Evolutionary conservation across 2,329 filamentous ascomycete genomes (phyloP).

Genomic region (Neopestalotiopsis clavispora): DNA sequence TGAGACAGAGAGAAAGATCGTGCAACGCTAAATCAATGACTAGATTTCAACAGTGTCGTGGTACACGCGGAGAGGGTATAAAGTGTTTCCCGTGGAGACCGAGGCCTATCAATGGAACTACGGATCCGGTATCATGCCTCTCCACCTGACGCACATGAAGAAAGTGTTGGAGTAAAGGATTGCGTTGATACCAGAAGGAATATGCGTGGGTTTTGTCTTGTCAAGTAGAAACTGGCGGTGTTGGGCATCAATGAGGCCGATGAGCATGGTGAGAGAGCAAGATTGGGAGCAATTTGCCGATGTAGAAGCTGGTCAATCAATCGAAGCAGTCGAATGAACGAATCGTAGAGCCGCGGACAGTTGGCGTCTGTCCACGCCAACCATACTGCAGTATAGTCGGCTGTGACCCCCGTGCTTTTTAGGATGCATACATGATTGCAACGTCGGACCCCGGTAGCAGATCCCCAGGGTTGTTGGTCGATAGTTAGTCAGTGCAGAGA

Average conservation of each 20-base stretch:
- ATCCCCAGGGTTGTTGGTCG: neutral
- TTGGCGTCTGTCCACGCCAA: neutral
- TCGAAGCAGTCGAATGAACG: neutral
- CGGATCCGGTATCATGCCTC: neutral
- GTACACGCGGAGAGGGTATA: slow-evolving; percentile 32
- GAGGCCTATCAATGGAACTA: slow-evolving; percentile 6
- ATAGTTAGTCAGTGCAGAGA: neutral
- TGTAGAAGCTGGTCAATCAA: neutral
- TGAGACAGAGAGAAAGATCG: slow-evolving; percentile 13
- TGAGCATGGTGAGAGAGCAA: neutral
- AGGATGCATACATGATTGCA: neutral
- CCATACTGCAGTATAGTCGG: slow-evolving; percentile 5
- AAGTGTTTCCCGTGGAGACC: slow-evolving; percentile 23
- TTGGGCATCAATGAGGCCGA: neutral
- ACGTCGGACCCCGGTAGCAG: neutral
- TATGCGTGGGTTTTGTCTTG: too few relatives aligned
- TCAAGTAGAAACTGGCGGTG: neutral
- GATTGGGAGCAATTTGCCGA: neutral
- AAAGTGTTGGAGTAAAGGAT: neutral
- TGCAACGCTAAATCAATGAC: slow-evolving; percentile 6
- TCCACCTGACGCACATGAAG: slow-evolving; percentile 16
- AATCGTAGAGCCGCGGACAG: neutral
- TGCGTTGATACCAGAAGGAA: neutral
- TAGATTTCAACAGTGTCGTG: slow-evolving; percentile 33
- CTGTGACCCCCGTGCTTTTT: neutral